Evolutionary conservation across 2,329 filamentous ascomycete genomes (phyloP).

Genomic region (Ophiostoma sp.): DNA sequence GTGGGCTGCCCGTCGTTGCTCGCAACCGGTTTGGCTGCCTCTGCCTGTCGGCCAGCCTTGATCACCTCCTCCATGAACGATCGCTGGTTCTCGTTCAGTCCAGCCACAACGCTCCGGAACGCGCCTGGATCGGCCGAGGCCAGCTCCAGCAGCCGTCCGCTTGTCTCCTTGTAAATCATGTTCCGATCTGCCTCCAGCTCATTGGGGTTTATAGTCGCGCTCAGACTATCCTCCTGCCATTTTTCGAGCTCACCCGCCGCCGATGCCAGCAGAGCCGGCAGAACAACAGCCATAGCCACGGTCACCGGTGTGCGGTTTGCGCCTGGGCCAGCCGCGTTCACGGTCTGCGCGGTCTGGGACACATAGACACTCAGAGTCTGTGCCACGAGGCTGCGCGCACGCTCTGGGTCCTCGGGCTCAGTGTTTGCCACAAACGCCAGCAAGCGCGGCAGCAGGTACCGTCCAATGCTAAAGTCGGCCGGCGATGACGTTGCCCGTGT

Average conservation of each 20-base stretch:
- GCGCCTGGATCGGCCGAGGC: conserved; percentile 65
- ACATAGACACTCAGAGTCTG: conserved; percentile 73
- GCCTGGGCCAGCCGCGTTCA: conserved; percentile 25
- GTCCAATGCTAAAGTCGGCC: conserved; percentile 67
- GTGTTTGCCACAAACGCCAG: conserved; percentile 67
- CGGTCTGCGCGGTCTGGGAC: conserved; percentile 31
- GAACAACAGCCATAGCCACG: conserved; percentile 66
- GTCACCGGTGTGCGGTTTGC: conserved; percentile 42
- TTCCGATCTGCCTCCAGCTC: conserved; percentile 39
- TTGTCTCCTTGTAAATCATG: conserved; percentile 64
- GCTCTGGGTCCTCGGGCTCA: conserved; percentile 72
- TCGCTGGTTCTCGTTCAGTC: conserved; percentile 65
- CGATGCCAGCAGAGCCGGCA: conserved; percentile 69
- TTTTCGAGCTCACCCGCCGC: conserved; percentile 45
- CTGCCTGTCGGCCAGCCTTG: conserved; percentile 51
- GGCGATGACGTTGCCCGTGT: conserved; percentile 45
- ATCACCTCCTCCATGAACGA: conserved; percentile 77
- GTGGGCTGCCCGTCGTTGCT: conserved; percentile 57
- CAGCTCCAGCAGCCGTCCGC: conserved; percentile 70
- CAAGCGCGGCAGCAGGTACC: conserved; percentile 68
- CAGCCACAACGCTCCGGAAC: conserved; percentile 69
- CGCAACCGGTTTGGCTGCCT: conserved; percentile 25
- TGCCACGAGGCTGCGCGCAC: conserved; percentile 62
- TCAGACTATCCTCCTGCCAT: conserved; percentile 39
- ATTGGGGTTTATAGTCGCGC: neutral